A percentile compares a stretch with the other conserved stretches of the same genome.
Evolutionary conservation across 768 basidiomycete genomes (phyloP).

Genomic region (Termitomyces sp.): DNA sequence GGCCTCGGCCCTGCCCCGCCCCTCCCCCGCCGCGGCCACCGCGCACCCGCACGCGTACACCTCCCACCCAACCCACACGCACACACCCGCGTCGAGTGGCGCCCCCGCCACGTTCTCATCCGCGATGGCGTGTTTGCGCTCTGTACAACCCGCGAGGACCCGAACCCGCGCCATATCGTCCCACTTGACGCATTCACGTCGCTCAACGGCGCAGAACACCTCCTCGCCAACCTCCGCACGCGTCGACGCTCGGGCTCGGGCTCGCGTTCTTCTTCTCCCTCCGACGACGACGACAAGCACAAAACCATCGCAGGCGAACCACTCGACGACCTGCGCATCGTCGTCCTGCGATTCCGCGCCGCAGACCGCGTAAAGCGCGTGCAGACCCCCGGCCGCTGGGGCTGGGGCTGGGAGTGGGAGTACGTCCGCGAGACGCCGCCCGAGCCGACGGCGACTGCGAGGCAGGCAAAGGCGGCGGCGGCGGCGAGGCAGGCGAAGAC

Average conservation of each 20-base stretch:
- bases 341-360: not conserved
- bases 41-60: not conserved
- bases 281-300: no score
- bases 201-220: constrained; percentile 40
- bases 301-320: not conserved
- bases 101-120: constrained; percentile 58
- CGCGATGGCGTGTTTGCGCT: constrained; percentile 50
- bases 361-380: not conserved
- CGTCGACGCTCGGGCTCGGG: not conserved
- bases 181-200: constrained; percentile 35
- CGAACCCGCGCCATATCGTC: constrained; percentile 31
- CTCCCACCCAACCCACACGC: not conserved
- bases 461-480: no score
- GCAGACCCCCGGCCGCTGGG: no score
- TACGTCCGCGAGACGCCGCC: no score
- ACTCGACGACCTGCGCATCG: not conserved
- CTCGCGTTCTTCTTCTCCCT: no score
- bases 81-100: constrained; percentile 44
- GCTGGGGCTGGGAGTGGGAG: no score
- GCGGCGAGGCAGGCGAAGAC: not conserved
- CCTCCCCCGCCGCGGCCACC: not conserved
- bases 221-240: constrained; percentile 15
- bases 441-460: no score
- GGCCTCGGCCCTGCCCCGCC: constrained; percentile 10
- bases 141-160: constrained; percentile 35